A percentile compares a stretch with the other conserved stretches of the same genome.
Conservation (phyloP, 2,329 filamentous ascomycete genomes). For the Orbilia javanica region DNA sequence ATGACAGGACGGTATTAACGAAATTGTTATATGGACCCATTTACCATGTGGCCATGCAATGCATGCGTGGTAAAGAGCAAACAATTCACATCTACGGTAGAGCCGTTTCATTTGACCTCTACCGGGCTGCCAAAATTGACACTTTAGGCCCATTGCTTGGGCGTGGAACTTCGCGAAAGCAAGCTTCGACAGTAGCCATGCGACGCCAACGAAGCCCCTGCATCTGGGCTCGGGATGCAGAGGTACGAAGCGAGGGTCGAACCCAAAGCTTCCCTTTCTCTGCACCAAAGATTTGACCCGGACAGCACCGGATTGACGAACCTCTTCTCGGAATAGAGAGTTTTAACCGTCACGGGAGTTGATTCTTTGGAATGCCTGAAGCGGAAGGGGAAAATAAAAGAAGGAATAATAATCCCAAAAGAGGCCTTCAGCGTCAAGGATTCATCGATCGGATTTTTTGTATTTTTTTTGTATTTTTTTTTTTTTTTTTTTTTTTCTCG, state of each 20-base stretch:
- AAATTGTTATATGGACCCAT: conserved; percentile 29
- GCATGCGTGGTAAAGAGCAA: conserved; percentile 51
- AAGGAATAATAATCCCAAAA: neutral
- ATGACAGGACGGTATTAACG: conserved; percentile 39
- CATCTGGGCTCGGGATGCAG: conserved; percentile 50
- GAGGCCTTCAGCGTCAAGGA: conserved; percentile 20
- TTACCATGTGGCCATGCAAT: conserved; percentile 55
- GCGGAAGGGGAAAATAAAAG: neutral
- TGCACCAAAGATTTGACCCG: conserved; percentile 8
- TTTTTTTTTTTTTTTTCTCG: conserved; percentile 27
- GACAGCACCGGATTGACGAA: neutral
- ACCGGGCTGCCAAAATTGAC: conserved; percentile 55
- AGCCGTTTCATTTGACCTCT: conserved; percentile 56
- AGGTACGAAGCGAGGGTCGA: conserved; percentile 33
- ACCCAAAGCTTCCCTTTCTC: conserved; percentile 23
- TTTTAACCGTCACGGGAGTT: conserved; percentile 8
- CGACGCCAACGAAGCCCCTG: conserved; percentile 46
- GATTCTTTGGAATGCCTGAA: conserved; percentile 21
- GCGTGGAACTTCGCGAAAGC: conserved; percentile 49
- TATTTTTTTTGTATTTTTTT: conserved; percentile 1
- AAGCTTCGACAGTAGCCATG: conserved; percentile 39
- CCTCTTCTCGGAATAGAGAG: conserved; percentile 12
- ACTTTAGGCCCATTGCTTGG: conserved; percentile 5
- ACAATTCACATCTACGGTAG: conserved; percentile 41
- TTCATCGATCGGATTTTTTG: conserved; percentile 30